A percentile compares a stretch with the other conserved stretches of the same genome.
These are phyloP conservation scores for Fraxinus nigra DNA, from an alignment of 305 asterid species.

Conservation along the genomic window DNA sequence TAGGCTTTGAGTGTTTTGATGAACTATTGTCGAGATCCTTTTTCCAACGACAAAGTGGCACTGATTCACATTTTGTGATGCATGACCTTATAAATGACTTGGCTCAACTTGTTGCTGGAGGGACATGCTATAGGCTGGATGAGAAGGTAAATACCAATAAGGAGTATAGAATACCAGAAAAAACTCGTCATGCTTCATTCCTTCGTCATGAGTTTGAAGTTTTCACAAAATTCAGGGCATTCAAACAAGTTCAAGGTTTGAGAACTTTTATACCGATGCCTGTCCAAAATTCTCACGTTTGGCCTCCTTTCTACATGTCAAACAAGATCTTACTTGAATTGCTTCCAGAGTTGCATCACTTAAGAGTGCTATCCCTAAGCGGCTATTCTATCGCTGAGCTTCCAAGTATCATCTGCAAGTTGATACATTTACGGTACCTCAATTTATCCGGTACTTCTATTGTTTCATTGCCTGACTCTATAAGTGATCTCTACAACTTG, in stretches of 20 bases:
- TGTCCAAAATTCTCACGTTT: conserved; percentile 41
- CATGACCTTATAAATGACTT: conserved; percentile 74
- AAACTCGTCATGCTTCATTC: conserved; percentile 64
- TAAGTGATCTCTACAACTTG: conserved; percentile 48
- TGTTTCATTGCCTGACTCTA: conserved; percentile 37
- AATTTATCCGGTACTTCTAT: conserved; percentile 55
- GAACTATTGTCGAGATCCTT: conserved; percentile 65
- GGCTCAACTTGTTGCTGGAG: conserved; percentile 70
- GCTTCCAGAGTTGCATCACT: conserved; percentile 45
- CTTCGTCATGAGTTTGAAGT: conserved; percentile 57
- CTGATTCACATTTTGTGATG: conserved; percentile 48
- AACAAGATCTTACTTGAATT: conserved; percentile 45
- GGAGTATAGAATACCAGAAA: conserved; percentile 38
- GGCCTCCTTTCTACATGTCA: conserved; percentile 65
- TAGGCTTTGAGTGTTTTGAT: conserved; percentile 44
- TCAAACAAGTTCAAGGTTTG: conserved; percentile 42
- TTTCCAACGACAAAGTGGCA: conserved; percentile 43
- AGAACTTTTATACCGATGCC: conserved; percentile 64
- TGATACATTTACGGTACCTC: conserved; percentile 60
- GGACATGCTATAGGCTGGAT: conserved; percentile 57
- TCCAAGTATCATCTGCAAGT: conserved; percentile 51
- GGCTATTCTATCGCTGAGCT: conserved; percentile 63
- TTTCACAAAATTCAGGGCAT: conserved; percentile 45
- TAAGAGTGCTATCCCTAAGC: conserved; percentile 64
- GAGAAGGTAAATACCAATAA: conserved; percentile 47